These are phyloP conservation scores for Diaporthe caulivora DNA, from an alignment of 2,329 filamentous ascomycete species.

Conservation along the genomic window DNA sequence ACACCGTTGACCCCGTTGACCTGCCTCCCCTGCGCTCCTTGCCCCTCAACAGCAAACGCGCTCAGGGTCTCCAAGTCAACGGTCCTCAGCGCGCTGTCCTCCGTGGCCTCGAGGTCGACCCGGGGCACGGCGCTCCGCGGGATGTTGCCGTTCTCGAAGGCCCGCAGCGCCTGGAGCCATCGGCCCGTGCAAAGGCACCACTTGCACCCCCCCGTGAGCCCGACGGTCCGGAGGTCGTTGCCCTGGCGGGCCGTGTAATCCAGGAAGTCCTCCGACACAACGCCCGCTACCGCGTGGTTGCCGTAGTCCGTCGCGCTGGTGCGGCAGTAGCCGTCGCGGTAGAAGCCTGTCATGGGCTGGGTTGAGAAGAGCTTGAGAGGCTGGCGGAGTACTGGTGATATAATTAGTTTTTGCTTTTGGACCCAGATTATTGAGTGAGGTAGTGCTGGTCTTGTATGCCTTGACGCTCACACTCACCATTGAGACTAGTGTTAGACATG, in stretches of 20 bases:
- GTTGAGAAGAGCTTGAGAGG: slow-evolving; percentile 70
- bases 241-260: slow-evolving; percentile 70
- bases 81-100: slow-evolving; percentile 62
- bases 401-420: no score
- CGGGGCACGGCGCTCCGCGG: slow-evolving; percentile 47
- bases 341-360: slow-evolving; percentile 70
- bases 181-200: slow-evolving; percentile 73
- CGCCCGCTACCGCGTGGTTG: slow-evolving; percentile 70
- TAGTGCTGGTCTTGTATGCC: neutral
- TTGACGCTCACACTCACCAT: neutral
- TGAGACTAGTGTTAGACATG: slow-evolving; percentile 29
- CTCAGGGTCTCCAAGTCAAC: slow-evolving; percentile 62
- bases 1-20: slow-evolving; percentile 77
- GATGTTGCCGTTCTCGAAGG: slow-evolving; percentile 58
- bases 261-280: slow-evolving; percentile 71
- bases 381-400: slow-evolving; percentile 63
- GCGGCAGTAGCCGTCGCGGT: slow-evolving; percentile 71
- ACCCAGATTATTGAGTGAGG: neutral
- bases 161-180: slow-evolving; percentile 72
- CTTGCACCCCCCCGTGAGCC: slow-evolving; percentile 69
- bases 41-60: slow-evolving; percentile 57
- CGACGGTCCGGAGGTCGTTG: slow-evolving; percentile 68
- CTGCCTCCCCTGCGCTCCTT: slow-evolving; percentile 81
- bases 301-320: slow-evolving; percentile 65
- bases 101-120: slow-evolving; percentile 64